A percentile compares a stretch with the other conserved stretches of the same genome.
These are phyloP conservation scores for Corymbia maculata DNA, from an alignment of 345 rosid genomes.

Conservation along the genomic window DNA sequence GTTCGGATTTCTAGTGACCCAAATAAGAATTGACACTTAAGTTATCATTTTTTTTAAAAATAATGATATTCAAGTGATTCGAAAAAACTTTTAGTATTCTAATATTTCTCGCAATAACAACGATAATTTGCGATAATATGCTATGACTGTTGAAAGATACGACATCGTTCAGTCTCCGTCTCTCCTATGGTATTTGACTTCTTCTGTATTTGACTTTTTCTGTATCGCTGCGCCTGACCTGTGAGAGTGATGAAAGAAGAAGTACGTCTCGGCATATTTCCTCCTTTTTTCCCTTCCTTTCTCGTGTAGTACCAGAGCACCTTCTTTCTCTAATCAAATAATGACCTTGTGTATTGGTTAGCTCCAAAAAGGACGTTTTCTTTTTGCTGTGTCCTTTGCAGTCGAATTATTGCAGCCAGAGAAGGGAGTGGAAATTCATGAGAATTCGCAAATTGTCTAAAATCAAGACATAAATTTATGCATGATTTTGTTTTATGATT, in stretches of 20 bases:
- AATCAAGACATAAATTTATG: neutral
- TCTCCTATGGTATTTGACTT: neutral
- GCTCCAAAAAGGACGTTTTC: neutral
- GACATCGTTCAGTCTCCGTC: neutral
- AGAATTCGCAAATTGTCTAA: neutral
- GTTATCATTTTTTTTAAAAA: too few species aligned
- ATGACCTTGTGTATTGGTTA: neutral
- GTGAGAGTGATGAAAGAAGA: neutral
- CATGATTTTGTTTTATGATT: fast-evolving
- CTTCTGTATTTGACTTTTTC: neutral
- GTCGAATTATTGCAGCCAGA: neutral
- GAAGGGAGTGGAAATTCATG: neutral
- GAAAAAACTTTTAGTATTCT: neutral
- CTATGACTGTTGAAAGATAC: neutral
- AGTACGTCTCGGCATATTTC: neutral
- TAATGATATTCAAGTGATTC: too few species aligned
- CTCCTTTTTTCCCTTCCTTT: neutral
- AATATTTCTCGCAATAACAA: neutral
- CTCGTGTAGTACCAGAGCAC: neutral
- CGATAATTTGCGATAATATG: neutral
- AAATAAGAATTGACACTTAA: too few species aligned
- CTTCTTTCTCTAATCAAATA: neutral
- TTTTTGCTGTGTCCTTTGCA: neutral
- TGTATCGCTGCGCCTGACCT: neutral
- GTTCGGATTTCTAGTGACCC: too few species aligned